Conservation (phyloP, 345 rosid genomes). For the Salix suchowensis region DNA sequence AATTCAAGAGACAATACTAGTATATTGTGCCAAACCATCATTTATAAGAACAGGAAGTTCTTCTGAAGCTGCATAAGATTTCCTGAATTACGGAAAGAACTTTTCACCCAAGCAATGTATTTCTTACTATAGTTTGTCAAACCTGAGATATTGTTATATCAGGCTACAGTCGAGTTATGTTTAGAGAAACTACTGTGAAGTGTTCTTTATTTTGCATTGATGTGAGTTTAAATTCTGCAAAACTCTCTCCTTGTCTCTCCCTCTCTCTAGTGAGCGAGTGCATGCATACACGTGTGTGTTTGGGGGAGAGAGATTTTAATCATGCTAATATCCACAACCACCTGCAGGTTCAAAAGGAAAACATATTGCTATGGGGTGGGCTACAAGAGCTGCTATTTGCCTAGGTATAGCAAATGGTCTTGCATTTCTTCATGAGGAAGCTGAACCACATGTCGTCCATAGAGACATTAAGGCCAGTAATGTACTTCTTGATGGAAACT, state of each 20-base stretch:
- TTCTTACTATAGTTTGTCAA: not conserved
- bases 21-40: not conserved
- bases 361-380: slow-evolving; percentile 48
- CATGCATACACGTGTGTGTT: not conserved
- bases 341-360: slow-evolving; percentile 53
- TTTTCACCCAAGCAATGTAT: not conserved
- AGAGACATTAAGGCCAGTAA: slow-evolving; percentile 83
- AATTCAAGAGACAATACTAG: not conserved
- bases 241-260: not conserved
- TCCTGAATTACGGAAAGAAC: not conserved
- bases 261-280: not conserved
- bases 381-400: slow-evolving; percentile 54
- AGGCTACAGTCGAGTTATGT: not conserved
- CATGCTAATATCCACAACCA: not conserved
- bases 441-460: slow-evolving; percentile 59
- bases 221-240: not conserved
- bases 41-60: not conserved
- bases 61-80: not conserved
- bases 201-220: not conserved
- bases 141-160: not conserved
- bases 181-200: not conserved
- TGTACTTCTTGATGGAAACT: slow-evolving; percentile 54
- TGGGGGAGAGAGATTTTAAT: not conserved
- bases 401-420: slow-evolving; percentile 63
- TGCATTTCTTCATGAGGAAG: slow-evolving; percentile 65